Conservation (phyloP, 2,329 filamentous ascomycete species). For the Eutypella sp. region DNA sequence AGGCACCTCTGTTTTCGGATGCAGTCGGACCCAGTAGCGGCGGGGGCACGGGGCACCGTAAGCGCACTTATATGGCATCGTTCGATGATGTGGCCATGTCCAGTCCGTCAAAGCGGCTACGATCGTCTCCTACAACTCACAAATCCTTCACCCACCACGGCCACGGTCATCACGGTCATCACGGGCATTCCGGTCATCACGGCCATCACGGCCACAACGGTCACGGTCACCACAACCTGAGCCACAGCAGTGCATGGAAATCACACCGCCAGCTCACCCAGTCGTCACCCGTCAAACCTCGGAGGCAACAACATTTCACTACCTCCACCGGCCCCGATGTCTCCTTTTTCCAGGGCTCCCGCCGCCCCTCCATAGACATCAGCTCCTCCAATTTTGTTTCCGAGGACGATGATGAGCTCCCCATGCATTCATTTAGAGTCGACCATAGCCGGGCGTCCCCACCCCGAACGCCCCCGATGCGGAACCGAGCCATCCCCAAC, state of each 20-base stretch:
- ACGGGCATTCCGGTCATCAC: too few species aligned
- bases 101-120: constrained; percentile 64
- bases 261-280: constrained; percentile 70
- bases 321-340: constrained; percentile 66
- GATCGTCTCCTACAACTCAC: constrained; percentile 58
- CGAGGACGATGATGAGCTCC: constrained; percentile 80
- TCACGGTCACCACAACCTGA: constrained; percentile 32
- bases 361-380: constrained; percentile 61
- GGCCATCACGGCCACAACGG: constrained; percentile 41
- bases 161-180: too few species aligned
- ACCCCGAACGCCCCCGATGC: constrained; percentile 74
- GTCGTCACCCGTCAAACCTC: constrained; percentile 80
- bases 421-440: constrained; percentile 66
- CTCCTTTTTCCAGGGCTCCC: constrained; percentile 71
- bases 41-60: constrained; percentile 60
- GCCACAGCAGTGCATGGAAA: constrained; percentile 61
- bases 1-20: constrained; percentile 79
- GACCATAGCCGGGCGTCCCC: constrained; percentile 71
- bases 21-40: constrained; percentile 67
- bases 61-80: constrained; percentile 56
- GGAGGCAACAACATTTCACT: constrained; percentile 69
- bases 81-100: constrained; percentile 52
- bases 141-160: constrained; percentile 49
- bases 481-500: constrained; percentile 43
- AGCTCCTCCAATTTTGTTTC: constrained; percentile 58